phyloP scores from a whole-genome alignment of 148 eudicot species.

The Vaccinium corymbosum region DNA sequence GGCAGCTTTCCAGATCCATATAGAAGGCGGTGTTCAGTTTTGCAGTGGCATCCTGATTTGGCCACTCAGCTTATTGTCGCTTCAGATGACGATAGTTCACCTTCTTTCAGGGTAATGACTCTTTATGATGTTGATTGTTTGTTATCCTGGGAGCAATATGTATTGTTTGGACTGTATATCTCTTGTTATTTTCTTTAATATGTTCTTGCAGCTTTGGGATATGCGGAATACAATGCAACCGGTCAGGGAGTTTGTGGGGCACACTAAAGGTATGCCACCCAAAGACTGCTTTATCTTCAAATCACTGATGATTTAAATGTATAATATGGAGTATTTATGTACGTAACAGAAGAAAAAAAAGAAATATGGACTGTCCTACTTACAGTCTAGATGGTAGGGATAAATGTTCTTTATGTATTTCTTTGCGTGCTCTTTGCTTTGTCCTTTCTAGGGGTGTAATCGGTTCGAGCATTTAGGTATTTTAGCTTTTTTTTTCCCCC shows the following conservation, averaged over 20 bases:
- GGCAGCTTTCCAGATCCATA: slow-evolving; percentile 81
- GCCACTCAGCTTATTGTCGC: slow-evolving; percentile 91
- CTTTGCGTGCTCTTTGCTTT: not conserved
- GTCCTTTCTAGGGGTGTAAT: not conserved
- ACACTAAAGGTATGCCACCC: slow-evolving; percentile 69
- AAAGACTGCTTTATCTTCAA: not conserved
- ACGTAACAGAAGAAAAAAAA: too few species aligned
- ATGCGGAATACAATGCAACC: slow-evolving; percentile 86
- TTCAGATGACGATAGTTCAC: slow-evolving; percentile 92
- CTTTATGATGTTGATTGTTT: not conserved
- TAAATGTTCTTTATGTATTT: not conserved
- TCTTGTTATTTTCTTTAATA: slow-evolving; percentile 11
- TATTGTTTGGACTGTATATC: not conserved
- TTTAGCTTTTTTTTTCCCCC: too few species aligned
- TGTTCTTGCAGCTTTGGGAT: slow-evolving; percentile 81
- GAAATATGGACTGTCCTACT: not conserved
- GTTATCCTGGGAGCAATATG: not conserved
- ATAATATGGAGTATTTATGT: not conserved
- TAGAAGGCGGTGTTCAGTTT: slow-evolving; percentile 84
- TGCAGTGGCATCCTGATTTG: slow-evolving; percentile 97
- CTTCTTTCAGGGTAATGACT: slow-evolving; percentile 65
- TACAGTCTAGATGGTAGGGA: not conserved
- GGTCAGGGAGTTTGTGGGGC: slow-evolving; percentile 82
- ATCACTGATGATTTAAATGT: not conserved
- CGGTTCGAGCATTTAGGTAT: too few species aligned